Base-by-base conservation (phyloP, 1,139 yeast species). In the Sporopachydermia cereana region DNA sequence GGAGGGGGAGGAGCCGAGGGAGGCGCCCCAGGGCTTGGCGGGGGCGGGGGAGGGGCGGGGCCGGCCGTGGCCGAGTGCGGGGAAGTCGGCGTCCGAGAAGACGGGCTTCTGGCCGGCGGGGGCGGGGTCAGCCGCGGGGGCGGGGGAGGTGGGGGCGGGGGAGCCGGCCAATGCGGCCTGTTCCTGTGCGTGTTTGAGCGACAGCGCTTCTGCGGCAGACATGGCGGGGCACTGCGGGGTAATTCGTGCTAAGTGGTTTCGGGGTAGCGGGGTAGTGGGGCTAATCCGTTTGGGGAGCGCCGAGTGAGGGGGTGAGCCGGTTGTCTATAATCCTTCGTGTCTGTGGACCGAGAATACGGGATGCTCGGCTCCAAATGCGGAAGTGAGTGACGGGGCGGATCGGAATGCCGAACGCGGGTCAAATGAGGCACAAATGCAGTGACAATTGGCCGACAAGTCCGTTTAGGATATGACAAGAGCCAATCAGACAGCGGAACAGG, bases 51-150 rank as follows among this genome's bases (percentile, higher is more conserved):
- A 29, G 29, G 50, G 20, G 21, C 54, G 45, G 20, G 58, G 45
- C 3, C 52, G 43, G 27, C 54, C 57, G 24, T 76, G 74, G 41
- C 85, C 86, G 54, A 84, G 71, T 27, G 84, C 72, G n/a, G 94
- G 94, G 62, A 81, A 80, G n/a, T 82, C 82, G 14, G 68, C 58
- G 58, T 78, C 77, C 20, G 39, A 16, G 39, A 34, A 34, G 5
- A 34, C 22, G 12, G 39, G 39, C 17, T 34, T 34, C 39, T 34
- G 7, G 14, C 14, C 14, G 14, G 14, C 29, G 14, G 29, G 7
- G 7, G 14, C 29, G 14, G 29, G 14, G 14, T 7, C 7, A 25
- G 12, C 29, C 29, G 29, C 7, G 14, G 29, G 14, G 14, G 29
- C 29, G 29, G 29, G 14, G 14, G 29, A 25, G 14, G 29, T 14